These are phyloP conservation scores for Pythium grandisporangium DNA, from an alignment of 352 stramenopile genomes.

Conservation along the genomic window DNA sequence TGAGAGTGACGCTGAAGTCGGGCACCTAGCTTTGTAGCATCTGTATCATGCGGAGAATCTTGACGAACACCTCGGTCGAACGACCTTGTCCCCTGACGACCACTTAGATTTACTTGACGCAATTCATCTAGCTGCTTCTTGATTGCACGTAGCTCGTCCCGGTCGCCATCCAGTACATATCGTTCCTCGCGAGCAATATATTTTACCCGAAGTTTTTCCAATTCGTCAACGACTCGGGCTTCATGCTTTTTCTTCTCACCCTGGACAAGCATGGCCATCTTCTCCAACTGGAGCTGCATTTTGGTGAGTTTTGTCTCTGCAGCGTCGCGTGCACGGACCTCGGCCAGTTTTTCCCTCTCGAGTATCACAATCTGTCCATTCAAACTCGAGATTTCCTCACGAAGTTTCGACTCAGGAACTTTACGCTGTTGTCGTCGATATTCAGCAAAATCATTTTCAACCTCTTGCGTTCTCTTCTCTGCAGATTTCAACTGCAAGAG, in stretches of 20 bases:
- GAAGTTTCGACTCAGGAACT: slow-evolving; percentile 51
- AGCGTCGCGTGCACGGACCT: slow-evolving; percentile 24
- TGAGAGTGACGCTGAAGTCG: too few relatives aligned
- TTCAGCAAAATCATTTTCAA: slow-evolving; percentile 62
- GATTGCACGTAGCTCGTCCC: slow-evolving; percentile 70
- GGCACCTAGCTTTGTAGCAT: too few relatives aligned
- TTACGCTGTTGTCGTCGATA: slow-evolving; percentile 69
- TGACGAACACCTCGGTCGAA: too few relatives aligned
- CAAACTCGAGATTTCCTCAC: slow-evolving; percentile 58
- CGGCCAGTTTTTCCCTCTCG: slow-evolving; percentile 45
- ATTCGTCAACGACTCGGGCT: slow-evolving; percentile 38
- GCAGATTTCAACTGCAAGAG: slow-evolving; percentile 32
- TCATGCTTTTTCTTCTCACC: slow-evolving; percentile 70
- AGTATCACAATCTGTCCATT: slow-evolving; percentile 44
- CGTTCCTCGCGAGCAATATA: slow-evolving; percentile 74
- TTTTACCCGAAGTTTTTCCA: slow-evolving; percentile 76
- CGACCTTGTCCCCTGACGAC: neutral
- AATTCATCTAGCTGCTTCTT: slow-evolving; percentile 76
- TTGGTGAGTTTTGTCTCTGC: slow-evolving; percentile 23
- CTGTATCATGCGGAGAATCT: too few relatives aligned
- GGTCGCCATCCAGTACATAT: slow-evolving; percentile 69
- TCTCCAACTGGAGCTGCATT: slow-evolving; percentile 49
- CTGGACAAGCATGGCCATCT: slow-evolving; percentile 36
- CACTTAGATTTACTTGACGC: slow-evolving; percentile 29
- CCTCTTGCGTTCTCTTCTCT: slow-evolving; percentile 33